Evolutionary conservation across 2,329 filamentous ascomycete genomes (phyloP).

Genomic region (Trichoderma arundinaceum): DNA sequence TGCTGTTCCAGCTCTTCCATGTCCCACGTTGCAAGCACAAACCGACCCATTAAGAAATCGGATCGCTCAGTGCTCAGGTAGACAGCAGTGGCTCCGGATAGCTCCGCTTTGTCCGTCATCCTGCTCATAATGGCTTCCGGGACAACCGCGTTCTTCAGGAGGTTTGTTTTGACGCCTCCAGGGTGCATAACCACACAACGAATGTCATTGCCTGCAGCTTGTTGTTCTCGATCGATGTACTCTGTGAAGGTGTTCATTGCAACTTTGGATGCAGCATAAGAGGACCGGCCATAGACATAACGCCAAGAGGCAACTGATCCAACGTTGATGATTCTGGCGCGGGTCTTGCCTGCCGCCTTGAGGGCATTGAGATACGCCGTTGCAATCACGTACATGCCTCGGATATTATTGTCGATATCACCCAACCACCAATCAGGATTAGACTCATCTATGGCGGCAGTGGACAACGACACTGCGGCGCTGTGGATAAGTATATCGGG

Average conservation of each 20-base stretch:
- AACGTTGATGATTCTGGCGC: constrained; percentile 18
- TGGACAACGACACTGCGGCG: constrained; percentile 19
- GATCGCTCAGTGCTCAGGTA: constrained; percentile 3
- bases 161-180: constrained; percentile 6
- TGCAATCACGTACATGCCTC: constrained; percentile 16
- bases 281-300: constrained; percentile 8
- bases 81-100: background rate
- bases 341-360: constrained; percentile 2
- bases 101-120: constrained; percentile 1
- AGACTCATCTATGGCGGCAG: constrained; percentile 2
- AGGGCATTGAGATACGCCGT: background rate
- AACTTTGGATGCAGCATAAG: constrained; percentile 2
- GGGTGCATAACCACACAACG: constrained; percentile 5
- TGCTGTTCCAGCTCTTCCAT: constrained; percentile 17
- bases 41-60: background rate
- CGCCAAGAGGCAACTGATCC: constrained; percentile 16
- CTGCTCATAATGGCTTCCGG: constrained; percentile 1
- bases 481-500: constrained; percentile 12
- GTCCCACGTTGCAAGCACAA: constrained; percentile 9
- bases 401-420: constrained; percentile 14
- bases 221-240: constrained; percentile 14
- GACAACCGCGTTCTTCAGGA: constrained; percentile 7
- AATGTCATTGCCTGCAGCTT: constrained; percentile 4
- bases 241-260: constrained; percentile 16
- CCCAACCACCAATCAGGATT: constrained; percentile 16